Percentiles rank a stretch among this genome's conserved stretches.
Evolutionary conservation across 192 early-diverging fungal genomes (phyloP).

Genomic region (Umbelopsis vinacea): DNA sequence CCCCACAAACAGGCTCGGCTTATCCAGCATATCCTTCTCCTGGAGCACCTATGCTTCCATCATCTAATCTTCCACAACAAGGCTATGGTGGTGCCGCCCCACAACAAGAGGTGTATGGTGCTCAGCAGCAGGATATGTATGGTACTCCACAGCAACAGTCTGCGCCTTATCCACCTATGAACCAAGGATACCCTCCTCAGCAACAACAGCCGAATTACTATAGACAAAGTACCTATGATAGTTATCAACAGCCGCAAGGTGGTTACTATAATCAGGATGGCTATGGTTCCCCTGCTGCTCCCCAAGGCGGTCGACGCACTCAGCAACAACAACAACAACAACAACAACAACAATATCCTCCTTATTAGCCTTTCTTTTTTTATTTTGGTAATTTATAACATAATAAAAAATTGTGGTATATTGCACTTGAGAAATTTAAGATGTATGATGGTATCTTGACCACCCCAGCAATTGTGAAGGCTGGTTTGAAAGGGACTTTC

Average conservation of each 20-base stretch:
- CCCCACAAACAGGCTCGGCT: not conserved
- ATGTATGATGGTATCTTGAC: too few relatives aligned
- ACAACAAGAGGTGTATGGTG: not conserved
- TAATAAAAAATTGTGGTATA: not conserved
- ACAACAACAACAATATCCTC: constrained; percentile 9
- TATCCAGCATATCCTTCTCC: constrained; percentile 18
- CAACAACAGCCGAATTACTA: not conserved
- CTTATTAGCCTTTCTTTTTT: not conserved
- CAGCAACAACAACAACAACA: constrained; percentile 8
- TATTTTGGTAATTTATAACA: not conserved
- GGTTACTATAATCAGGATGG: constrained; percentile 6
- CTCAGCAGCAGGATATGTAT: constrained; percentile 1
- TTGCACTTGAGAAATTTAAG: not conserved
- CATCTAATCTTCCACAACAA: constrained; percentile 3
- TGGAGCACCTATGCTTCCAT: constrained; percentile 11
- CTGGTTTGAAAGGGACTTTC: too few relatives aligned
- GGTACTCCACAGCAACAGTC: constrained; percentile 4
- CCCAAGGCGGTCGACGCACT: not conserved
- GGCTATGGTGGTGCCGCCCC: not conserved
- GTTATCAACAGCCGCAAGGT: constrained; percentile 1
- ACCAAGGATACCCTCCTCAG: constrained; percentile 18
- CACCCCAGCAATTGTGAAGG: too few relatives aligned
- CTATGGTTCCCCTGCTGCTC: constrained; percentile 4
- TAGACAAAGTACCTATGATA: constrained; percentile 23
- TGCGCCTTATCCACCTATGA: constrained; percentile 14